Evolutionary conservation across 2,329 filamentous ascomycete genomes (phyloP), one percentile per base, ranked within the genome.

Genomic region (Pseudogymnoascus sp.): DNA sequence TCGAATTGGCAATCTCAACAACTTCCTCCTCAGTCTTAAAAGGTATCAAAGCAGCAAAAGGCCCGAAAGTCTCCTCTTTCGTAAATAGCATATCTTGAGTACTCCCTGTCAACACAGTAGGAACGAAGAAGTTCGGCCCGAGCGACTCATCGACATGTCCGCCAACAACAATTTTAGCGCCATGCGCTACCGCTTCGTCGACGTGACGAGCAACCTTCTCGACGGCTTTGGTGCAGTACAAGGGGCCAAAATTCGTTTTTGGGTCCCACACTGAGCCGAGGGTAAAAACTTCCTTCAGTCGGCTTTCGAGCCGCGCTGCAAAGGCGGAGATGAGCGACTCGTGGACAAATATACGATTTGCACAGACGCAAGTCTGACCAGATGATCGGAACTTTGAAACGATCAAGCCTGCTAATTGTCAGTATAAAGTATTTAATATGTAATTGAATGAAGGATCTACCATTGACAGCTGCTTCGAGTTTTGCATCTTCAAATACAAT

Each of bases 121-220:
- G 86, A 69, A 86, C 78, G 72, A 89, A 88, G 76, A 89, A 90
- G 72, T 86, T 89, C 4, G 85, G 84, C 0, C 76, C 74, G 6
- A 75, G 71, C 17, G 71, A 70, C 1, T 76, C 71, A 2, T 85
- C 76, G 72, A 79, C 66, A 69, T 79, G 78, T 1, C 83, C 85
- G 9, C 88, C 87, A 15, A 85, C 74, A 1, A 88, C 74, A 13
- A 89, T 72, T 47, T 80, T 81, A 0, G 83, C 88, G 2, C 88
- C 88, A 36, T 82, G 78, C 60, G 78, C 78, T 60, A 79, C 78
- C 2, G 87, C 88, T 70, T 90, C 85, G 41, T 82, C 78, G 29
- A 89, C 82, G 64, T 89, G 85, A 41, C 74, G 73, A 7, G 77
- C 72, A 3, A 80, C 81, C 71, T 87, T 87, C 41, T 82, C 78